These are phyloP conservation scores for Claviceps maximensis DNA, from an alignment of 2,329 filamentous ascomycete species.

Conservation along the genomic window DNA sequence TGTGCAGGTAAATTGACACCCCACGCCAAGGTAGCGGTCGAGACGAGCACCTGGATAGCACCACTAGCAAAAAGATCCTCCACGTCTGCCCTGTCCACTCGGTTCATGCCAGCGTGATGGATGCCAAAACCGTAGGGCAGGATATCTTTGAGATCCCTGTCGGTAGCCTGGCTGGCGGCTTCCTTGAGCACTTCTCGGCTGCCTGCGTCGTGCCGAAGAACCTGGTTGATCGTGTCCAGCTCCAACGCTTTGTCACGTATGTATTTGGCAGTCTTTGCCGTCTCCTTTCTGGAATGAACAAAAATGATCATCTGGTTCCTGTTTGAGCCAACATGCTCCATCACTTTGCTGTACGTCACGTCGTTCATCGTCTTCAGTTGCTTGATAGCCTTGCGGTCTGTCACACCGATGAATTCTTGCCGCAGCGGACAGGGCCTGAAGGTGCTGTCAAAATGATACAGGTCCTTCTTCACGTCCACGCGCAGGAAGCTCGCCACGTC, in stretches of 20 bases:
- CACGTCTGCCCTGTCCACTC: conserved; percentile 87
- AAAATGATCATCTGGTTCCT: conserved; percentile 98
- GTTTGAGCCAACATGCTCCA: conserved; percentile 87
- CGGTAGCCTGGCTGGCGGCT: conserved; percentile 69
- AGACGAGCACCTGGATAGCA: conserved; percentile 87
- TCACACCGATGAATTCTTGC: conserved; percentile 95
- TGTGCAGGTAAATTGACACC: conserved; percentile 97
- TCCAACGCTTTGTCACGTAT: conserved; percentile 96
- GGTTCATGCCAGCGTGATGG: conserved; percentile 93
- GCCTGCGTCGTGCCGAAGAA: conserved; percentile 82
- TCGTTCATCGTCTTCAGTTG: conserved; percentile 99
- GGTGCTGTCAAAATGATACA: conserved; percentile 94
- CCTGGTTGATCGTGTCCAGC: conserved; percentile 90
- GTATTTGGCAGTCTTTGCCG: conserved; percentile 91
- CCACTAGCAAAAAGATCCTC: conserved; percentile 90
- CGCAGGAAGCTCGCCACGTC: conserved; percentile 94
- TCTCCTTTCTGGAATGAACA: conserved; percentile 96
- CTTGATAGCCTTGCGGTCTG: conserved; percentile 96
- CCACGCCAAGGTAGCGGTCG: conserved; percentile 96
- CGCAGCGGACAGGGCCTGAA: conserved; percentile 88
- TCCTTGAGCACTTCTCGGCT: conserved; percentile 79
- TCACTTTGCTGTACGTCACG: conserved; percentile 91
- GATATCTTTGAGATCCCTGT: conserved; percentile 83
- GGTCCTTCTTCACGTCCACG: conserved; percentile 68
- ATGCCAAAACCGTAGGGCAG: conserved; percentile 96